Base-by-base conservation (phyloP, 768 basidiomycete species). In the Lactifluus hygrophoroides region DNA sequence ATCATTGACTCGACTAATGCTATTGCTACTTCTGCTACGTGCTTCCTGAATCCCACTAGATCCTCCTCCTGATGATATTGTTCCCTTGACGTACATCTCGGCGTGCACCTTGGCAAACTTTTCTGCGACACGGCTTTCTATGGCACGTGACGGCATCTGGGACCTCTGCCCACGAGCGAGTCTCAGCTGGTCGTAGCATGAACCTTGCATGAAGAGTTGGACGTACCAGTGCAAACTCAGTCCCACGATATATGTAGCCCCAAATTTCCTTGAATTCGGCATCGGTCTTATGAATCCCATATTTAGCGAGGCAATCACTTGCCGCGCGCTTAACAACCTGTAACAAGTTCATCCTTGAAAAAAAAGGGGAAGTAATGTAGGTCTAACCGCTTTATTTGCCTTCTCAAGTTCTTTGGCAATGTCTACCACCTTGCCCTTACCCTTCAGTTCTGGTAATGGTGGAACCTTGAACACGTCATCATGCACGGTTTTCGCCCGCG, bases 321-420 rank as follows among this genome's bases (percentile, higher is more conserved):
- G 74, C 68, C 23, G 71, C 63, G 51, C 69, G 72, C 68, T 79
- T 79, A 25, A 80, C 63, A 42, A 71, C 66, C 78, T 76, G 52
- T 4, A 27, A 32, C 23, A 28, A 21, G 7, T 27, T 1, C 16
- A 58, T 21, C 21, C 40, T 23, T 5, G 25, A n/a, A 19, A 11
- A 47, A 14, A 32, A 42, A 23, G 21, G 7, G 17, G 27, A 23
- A 11, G n/a, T 21, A 50, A 5, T 37, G 28, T 21, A 27, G 3
- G 19, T 69, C 77, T 65, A 61, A 86, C 86, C 60, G 76, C 76
- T 69, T 83, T 87, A 66, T 86, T 88, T 5, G 75, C 72, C 64
- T 74, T 78, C 71, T 87, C 85, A 42, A 80, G 64, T 55, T 73
- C 68, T 28, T 66, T 57, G 32, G 47, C 74, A 68, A 70, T 78